phyloP scores from a whole-genome alignment of 805 yeast genomes.

The Kodamaea jinghongensis region DNA sequence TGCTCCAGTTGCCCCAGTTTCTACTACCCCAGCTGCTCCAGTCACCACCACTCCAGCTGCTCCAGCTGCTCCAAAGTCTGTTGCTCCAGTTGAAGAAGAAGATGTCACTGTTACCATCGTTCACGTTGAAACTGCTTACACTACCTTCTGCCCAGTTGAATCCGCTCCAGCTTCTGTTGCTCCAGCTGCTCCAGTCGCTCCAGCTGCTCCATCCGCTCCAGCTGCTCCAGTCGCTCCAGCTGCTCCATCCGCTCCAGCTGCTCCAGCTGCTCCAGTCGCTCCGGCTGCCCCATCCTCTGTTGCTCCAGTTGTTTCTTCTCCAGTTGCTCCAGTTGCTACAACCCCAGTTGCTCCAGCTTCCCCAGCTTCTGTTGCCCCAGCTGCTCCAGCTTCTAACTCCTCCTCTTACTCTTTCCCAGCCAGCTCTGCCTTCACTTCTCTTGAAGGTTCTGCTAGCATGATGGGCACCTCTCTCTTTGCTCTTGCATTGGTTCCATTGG shows the following conservation, averaged over 20 bases:
- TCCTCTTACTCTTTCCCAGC: constrained; percentile 13
- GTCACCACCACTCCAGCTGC: constrained; percentile 13
- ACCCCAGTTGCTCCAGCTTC: constrained; percentile 16
- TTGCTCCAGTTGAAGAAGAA: constrained; percentile 6
- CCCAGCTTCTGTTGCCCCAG: constrained; percentile 15
- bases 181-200: constrained; percentile 5
- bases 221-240: constrained; percentile 11
- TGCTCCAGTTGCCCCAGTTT: constrained; percentile 13
- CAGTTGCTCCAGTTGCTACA: constrained; percentile 12
- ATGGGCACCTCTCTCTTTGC: constrained; percentile 27
- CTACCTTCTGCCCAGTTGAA: constrained; percentile 22
- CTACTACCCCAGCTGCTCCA: constrained; percentile 11
- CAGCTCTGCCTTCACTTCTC: constrained; percentile 10
- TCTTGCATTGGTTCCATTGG: constrained; percentile 31
- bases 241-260: constrained; percentile 9
- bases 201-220: constrained; percentile 11
- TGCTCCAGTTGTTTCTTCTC: constrained; percentile 11
- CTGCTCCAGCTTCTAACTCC: constrained; percentile 10
- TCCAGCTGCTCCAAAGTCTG: constrained; percentile 13
- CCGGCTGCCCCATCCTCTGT: constrained; percentile 8
- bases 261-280: constrained; percentile 11
- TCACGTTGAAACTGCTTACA: constrained; percentile 16
- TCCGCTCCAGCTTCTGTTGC: constrained; percentile 8
- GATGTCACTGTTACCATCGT: constrained; percentile 14
- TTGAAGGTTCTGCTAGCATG: constrained; percentile 16